Evolutionary conservation across 306 rosid species (phyloP).

Genomic region (Sicyos edulis): DNA sequence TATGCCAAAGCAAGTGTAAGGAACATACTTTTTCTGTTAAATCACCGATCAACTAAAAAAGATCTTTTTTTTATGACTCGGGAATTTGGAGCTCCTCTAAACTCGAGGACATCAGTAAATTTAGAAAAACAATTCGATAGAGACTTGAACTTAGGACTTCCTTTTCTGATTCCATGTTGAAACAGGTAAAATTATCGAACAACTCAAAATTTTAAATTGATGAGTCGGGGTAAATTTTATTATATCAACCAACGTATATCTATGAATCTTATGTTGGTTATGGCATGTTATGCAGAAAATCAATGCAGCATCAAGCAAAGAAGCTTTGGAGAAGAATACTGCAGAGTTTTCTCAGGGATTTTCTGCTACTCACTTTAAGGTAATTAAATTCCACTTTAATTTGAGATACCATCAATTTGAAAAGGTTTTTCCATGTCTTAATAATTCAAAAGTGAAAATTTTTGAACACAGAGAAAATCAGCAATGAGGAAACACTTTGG

Average conservation of each 20-base stretch:
- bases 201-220: no score
- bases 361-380: slow-evolving; percentile 62
- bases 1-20: slow-evolving; percentile 39
- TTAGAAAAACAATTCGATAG: no score
- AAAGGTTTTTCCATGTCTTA: neutral
- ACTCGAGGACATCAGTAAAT: no score
- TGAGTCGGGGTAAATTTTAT: no score
- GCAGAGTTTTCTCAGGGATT: slow-evolving; percentile 44
- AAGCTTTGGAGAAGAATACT: slow-evolving; percentile 41
- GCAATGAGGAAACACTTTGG: slow-evolving; percentile 40
- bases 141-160: no score
- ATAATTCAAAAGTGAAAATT: neutral
- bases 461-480: slow-evolving; percentile 43
- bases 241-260: no score
- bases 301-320: neutral
- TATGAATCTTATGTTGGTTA: neutral
- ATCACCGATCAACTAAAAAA: no score
- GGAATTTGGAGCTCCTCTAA: no score
- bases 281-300: slow-evolving; percentile 5
- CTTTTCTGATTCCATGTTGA: no score
- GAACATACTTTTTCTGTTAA: neutral
- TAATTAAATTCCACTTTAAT: slow-evolving; percentile 12
- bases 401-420: no score
- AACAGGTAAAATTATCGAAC: no score
- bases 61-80: no score